Evolutionary conservation across 2,329 filamentous ascomycete genomes (phyloP), one percentile per base, ranked within the genome.

Genomic region (Neophaeococcomyces mojaviensis): DNA sequence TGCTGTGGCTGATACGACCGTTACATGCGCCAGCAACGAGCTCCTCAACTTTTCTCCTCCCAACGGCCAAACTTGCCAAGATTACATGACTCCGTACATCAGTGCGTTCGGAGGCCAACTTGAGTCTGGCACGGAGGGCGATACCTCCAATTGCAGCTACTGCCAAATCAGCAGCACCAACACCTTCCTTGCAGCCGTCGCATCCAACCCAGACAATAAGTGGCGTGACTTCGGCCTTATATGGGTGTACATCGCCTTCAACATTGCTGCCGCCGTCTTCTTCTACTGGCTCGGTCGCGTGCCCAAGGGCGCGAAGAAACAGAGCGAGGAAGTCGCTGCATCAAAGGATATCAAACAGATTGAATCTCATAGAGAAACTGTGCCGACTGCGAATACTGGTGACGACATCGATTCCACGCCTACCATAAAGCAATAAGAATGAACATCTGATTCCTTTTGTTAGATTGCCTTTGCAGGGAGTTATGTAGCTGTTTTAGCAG

Each of bases 151-250:
- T 12, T 79, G 76, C 59, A 56, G 62, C 1, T 78, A 73, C 64
- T 79, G 76, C 59, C 51, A 63, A 2, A 57, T 74, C 9, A 58
- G 51, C 13, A 51, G 53, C 8, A 71, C 75, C 0, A 70, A 79
- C 52, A 64, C 68, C 28, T 78, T 70, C 61, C 59, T 79, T 35
- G 58, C 59, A 0, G 39, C 51, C 1, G 61, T 68, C 4, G 61
- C 57, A 16, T 71, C 72, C 41, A 61, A 61, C 47, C 78, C 66
- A 56, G 51, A 55, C 1, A 63, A 77, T 22, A 64, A 61, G 15
- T 86, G 82, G 82, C 70, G 82, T 47, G 84, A 87, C 58, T 86
- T 79, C 48, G 84, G 82, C 1, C 69, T 87, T 32, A 67, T 86
- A 57, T 86, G 80, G 76, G 79, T 69, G 0, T 87, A 76, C 55